Percentiles rank a stretch among this genome's conserved stretches.
Evolutionary conservation across 2,329 filamentous ascomycete genomes (phyloP).

Genomic region (Hymenoscyphus infarciens): DNA sequence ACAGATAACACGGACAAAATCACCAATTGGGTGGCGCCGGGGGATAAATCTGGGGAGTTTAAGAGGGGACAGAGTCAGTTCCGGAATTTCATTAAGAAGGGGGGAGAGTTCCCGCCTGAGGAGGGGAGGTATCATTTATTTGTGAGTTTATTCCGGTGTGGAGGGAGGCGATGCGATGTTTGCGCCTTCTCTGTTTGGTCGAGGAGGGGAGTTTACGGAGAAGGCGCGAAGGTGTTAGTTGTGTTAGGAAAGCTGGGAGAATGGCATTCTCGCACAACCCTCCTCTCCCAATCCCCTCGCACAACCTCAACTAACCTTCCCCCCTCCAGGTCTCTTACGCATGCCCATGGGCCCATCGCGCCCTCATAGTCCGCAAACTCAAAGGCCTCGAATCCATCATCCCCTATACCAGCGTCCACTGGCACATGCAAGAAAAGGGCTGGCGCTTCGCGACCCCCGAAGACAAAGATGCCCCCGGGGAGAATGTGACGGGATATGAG

Average conservation of each 20-base stretch:
- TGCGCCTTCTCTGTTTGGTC: too few species aligned
- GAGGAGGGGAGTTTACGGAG: too few species aligned
- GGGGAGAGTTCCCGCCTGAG: constrained; percentile 68
- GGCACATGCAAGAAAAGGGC: constrained; percentile 67
- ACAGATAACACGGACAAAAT: constrained; percentile 47
- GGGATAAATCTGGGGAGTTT: constrained; percentile 83
- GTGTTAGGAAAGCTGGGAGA: too few species aligned
- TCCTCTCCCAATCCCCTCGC: neutral
- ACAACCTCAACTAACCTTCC: neutral
- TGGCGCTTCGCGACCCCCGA: constrained; percentile 63
- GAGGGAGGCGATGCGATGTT: too few species aligned
- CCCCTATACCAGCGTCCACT: constrained; percentile 39
- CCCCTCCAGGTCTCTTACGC: constrained; percentile 36
- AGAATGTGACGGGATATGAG: constrained; percentile 60
- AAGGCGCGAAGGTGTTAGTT: too few species aligned
- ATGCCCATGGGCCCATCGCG: constrained; percentile 74
- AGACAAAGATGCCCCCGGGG: constrained; percentile 53
- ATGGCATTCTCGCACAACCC: too few species aligned
- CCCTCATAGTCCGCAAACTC: constrained; percentile 81
- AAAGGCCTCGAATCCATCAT: constrained; percentile 91
- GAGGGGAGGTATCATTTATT: constrained; percentile 91
- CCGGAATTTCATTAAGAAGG: constrained; percentile 62
- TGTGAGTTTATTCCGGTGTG: constrained; percentile 50
- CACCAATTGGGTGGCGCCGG: constrained; percentile 78
- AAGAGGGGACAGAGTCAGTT: constrained; percentile 84